These are phyloP conservation scores for Agaricales sp. DNA, from an alignment of 1,284 basidiomycete genomes.

Conservation along the genomic window DNA sequence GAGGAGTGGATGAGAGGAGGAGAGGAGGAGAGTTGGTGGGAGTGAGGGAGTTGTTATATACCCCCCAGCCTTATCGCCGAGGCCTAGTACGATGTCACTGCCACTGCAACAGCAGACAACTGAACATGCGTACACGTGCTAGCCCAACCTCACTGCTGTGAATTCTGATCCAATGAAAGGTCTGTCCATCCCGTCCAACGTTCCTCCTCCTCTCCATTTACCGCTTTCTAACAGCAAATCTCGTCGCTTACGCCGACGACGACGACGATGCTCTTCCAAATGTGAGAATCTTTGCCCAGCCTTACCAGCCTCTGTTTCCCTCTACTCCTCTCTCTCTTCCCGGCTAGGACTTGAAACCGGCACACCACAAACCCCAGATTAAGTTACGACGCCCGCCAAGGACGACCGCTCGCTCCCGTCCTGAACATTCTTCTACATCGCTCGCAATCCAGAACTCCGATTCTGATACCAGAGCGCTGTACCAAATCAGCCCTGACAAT, in stretches of 20 bases:
- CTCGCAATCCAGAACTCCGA: neutral
- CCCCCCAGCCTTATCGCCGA: neutral
- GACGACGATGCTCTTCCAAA: neutral
- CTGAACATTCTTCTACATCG: neutral
- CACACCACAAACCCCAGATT: neutral
- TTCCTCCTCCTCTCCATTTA: neutral
- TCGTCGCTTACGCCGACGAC: neutral
- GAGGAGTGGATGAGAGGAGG: neutral
- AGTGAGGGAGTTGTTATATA: neutral
- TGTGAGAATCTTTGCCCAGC: neutral
- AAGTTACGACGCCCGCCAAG: neutral
- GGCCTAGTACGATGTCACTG: neutral
- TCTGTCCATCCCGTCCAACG: neutral
- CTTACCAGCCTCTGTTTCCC: neutral
- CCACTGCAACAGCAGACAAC: neutral
- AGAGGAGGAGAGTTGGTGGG: neutral
- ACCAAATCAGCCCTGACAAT: neutral
- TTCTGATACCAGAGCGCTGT: too few species aligned
- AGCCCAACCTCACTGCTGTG: too few species aligned
- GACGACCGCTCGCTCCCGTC: neutral
- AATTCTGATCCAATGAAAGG: too few species aligned
- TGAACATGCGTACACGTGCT: too few species aligned
- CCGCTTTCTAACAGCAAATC: neutral
- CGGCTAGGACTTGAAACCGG: neutral
- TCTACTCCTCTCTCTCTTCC: neutral